Conservation (phyloP, 768 basidiomycete species). For the Serendipita sp. region DNA sequence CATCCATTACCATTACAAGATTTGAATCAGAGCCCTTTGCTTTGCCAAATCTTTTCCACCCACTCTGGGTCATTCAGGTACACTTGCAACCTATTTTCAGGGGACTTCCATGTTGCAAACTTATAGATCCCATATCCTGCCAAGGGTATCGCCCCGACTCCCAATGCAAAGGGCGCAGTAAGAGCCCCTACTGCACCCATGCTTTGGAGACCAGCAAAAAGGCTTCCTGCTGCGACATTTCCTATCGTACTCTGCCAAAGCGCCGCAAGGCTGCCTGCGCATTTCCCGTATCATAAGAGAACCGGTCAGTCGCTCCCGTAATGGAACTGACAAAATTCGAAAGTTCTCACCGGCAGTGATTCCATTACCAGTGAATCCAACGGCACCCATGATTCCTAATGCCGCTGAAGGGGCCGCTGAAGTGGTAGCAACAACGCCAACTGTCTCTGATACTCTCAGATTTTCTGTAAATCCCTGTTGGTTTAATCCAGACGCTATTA, state of each 20-base stretch:
- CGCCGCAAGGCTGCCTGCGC: background rate
- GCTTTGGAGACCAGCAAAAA: background rate
- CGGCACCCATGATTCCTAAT: background rate
- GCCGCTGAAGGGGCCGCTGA: background rate
- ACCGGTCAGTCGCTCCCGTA: too few relatives aligned
- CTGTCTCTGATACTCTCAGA: background rate
- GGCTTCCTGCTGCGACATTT: background rate
- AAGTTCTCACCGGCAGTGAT: background rate
- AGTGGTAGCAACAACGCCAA: too few relatives aligned
- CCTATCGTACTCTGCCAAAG: background rate
- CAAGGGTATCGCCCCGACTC: background rate
- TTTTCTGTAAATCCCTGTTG: too few relatives aligned
- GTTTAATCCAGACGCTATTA: too few relatives aligned
- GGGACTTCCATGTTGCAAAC: background rate
- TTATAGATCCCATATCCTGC: background rate
- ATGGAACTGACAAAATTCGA: too few relatives aligned
- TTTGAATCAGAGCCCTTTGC: background rate
- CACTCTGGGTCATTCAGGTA: background rate
- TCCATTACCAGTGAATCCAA: background rate
- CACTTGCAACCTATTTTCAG: background rate
- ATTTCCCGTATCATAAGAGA: background rate
- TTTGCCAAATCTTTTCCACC: background rate
- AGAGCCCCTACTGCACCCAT: background rate
- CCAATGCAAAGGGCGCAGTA: background rate
- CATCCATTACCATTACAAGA: too few relatives aligned